Evolutionary conservation across 2,329 filamentous ascomycete species (phyloP).

Genomic region (Helicocarpus griseus): DNA sequence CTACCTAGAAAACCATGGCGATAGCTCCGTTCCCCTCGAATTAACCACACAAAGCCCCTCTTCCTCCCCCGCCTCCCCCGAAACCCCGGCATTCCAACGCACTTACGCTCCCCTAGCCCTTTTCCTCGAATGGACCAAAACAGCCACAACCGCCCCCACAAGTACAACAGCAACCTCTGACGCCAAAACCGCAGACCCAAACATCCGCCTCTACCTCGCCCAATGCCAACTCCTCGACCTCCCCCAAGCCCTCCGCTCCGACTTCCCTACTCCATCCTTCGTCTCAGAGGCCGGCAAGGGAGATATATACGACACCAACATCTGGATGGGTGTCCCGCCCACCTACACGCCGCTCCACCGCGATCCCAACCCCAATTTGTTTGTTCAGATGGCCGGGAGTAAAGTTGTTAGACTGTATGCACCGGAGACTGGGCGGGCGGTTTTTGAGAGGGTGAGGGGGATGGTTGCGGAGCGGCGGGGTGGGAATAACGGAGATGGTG

Average conservation of each 20-base stretch:
- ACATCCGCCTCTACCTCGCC: conserved; percentile 63
- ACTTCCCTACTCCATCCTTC: conserved; percentile 59
- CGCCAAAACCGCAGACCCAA: no score
- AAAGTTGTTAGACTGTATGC: conserved; percentile 66
- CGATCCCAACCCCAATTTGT: conserved; percentile 90
- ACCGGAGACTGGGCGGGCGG: conserved; percentile 50
- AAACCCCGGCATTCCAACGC: conserved; percentile 31
- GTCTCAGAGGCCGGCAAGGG: conserved; percentile 58
- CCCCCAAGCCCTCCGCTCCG: conserved; percentile 50
- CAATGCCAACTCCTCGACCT: conserved; percentile 66
- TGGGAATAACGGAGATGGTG: conserved; percentile 3
- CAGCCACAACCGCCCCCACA: conserved; percentile 14
- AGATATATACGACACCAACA: conserved; percentile 75
- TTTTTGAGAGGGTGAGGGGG: conserved; percentile 51
- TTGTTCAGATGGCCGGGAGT: conserved; percentile 65
- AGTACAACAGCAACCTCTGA: conserved; percentile 17
- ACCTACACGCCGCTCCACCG: conserved; percentile 86
- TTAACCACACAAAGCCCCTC: no score
- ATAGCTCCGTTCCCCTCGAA: conserved; percentile 50
- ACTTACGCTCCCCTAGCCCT: conserved; percentile 48
- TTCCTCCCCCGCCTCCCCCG: conserved; percentile 6
- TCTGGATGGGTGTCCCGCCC: conserved; percentile 81
- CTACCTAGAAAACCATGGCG: conserved; percentile 38
- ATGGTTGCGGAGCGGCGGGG: conserved; percentile 25
- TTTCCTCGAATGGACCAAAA: conserved; percentile 47